Base-by-base conservation (phyloP, 805 yeast genomes). In the Candida glaebosa region DNA sequence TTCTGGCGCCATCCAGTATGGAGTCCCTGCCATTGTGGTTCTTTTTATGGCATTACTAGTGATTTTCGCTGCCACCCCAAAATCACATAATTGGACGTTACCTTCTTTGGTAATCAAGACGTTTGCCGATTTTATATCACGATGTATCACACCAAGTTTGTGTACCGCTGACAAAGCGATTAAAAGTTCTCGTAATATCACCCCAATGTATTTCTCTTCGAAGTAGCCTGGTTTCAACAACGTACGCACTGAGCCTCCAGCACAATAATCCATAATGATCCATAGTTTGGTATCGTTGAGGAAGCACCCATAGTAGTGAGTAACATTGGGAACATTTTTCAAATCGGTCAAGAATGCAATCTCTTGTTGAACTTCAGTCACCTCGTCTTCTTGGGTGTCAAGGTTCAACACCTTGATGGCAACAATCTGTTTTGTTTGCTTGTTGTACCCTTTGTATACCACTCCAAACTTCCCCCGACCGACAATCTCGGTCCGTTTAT, bases 1-100 rank as follows among this genome's bases (percentile, higher is more conserved):
- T 61, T 91, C 99, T 0, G 99, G 99, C 0, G 99, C 97, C 99
- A 93, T 93, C 99, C 99, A 93, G 58, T 89, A 93, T 0, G 95
- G 95, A 0, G 95, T 86, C 5, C 95, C 95, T 0, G 96, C 98
- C 79, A 95, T 89, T 0, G 99, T 93, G 26, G 91, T 86, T 52
- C 99, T 73, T 58, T 89, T 87, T 35, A 82, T 60, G 15, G 81
- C 79, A 30, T 82, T 76, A 28, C 90, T 75, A 2, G 95, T 79
- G 34, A 90, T 69, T 58, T 88, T 91, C 1, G 97, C 97, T 1
- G 99, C 99, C 17, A 95, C 99, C 24, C 99, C 99, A 65, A 93
- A 93, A 62, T 93, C 99, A 72, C 98, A 91, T 34, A 93, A 74
- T 56, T 87, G 87, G 3, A 95, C 95, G 39, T 76, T 78, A 4